Evolutionary conservation across 1,284 basidiomycete genomes (phyloP), one percentile per base, ranked within the genome.

Genomic region (Ganoderma lucidum): DNA sequence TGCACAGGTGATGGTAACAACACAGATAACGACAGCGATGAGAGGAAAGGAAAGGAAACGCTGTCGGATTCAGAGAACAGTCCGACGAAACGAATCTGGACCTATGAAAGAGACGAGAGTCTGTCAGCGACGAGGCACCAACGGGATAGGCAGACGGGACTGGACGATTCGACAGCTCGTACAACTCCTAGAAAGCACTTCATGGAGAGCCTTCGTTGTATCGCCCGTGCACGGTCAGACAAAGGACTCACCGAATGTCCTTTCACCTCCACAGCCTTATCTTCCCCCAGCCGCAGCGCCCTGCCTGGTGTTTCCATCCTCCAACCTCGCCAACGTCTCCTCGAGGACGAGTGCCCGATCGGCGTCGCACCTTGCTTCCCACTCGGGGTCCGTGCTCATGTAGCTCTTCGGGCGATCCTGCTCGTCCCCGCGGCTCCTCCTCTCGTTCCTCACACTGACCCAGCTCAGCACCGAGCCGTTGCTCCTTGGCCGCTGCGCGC

Each of bases 331-430:
- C 75, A 91, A 79, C 4, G 88, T 87, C 71, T 88, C 85, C 76
- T 90, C 90, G 68, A 91, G 78, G 60, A 78, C 78, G 66, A 82
- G 78, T 8, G 88, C 87, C 63, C 87, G 80, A 65, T 87, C 84
- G 19, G 85, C 86, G 77, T 89, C 84, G 70, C 83, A 80, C 45
- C 85, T 81, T 66, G 83, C 85, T 71, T 90, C 86, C 86, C 88
- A 89, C 65, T 86, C 84, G 65, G 85, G 85, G 73, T 90, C 88
- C 66, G 77, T 79, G 72, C 86, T 88, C 66, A 78, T 73, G 75
- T 89, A 90, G 77, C 87, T 90, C 66, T 85, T 74, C 39, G 87
- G 87, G 53, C 81, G 64, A 63, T 78, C 72, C 65, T 74, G 71
- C 62, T 67, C 69, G 51, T 61, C 67, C 51, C 70, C 77, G 66